Base-by-base conservation (phyloP, 1,284 basidiomycete species). In the Rhizoctonia solani region DNA sequence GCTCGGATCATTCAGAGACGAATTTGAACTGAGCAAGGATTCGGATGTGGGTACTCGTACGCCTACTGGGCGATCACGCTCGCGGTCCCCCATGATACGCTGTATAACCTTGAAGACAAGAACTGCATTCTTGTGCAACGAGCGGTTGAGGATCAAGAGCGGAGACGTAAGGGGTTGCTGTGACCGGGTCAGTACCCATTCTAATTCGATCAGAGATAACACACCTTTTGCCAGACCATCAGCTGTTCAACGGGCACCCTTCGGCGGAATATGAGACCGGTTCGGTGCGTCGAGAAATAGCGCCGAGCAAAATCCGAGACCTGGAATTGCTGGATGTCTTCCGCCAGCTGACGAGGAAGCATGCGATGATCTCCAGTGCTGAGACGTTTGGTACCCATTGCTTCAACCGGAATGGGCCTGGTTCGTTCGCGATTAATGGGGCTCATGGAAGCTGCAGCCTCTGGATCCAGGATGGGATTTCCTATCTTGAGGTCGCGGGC, bases 71-170 rank as follows among this genome's bases (percentile, higher is more conserved):
- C 81, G 82, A 69, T 89, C 88, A 8, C 84, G 84, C 71, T 93
- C 90, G 2, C 93, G 83, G 74, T 96, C 94, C 39, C 93, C 93
- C 92, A 95, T 96, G 66, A 95, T 86, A 66, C 88, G 87, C 75
- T 95, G 93, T 52, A 95, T 86, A 37, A 93, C 86, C 74, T 90
- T 93, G 83, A 96, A 97, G 3, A 88, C 83, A 72, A 85, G 88
- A 63, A 94, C 82, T 0, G 92, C 91, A 71, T 95, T 89, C 74
- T 84, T 86, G 71, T 87, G 85, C 21, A 92, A 78, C 0, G 80
- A 73, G 21, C 87, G 85, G 63, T 86, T 85, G 14, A 93, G 76
- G 6, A 87, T 81, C 9, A 95, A 82, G 14, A 96, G 80, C 1
- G 93, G 92, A 0, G 87, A 83, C 1, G 82, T 80, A 53, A 95